Conservation (phyloP, 2,329 filamentous ascomycete genomes). For the Aaosphaeria pasadenensis region DNA sequence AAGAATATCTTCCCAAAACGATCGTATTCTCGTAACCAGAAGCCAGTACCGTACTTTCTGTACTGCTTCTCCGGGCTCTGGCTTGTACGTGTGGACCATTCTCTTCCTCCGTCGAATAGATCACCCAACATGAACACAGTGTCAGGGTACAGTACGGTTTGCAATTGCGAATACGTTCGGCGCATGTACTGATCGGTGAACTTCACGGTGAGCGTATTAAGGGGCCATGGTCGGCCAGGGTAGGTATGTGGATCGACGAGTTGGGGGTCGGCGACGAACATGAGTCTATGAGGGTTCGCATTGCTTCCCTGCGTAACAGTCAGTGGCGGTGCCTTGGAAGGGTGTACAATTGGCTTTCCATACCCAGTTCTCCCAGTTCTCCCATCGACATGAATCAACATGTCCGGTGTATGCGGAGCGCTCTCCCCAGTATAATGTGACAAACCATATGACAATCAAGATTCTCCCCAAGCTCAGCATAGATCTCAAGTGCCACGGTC, state of each 20-base stretch:
- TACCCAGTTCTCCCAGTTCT: conserved; percentile 91
- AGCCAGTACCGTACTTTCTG: conserved; percentile 72
- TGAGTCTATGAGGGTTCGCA: conserved; percentile 77
- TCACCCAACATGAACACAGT: conserved; percentile 90
- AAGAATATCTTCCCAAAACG: conserved; percentile 88
- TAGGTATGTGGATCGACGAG: conserved; percentile 95
- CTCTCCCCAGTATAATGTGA: conserved; percentile 82
- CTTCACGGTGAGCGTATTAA: conserved; percentile 62
- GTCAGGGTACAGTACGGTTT: conserved; percentile 74
- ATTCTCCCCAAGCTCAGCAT: conserved; percentile 38
- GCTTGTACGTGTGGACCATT: conserved; percentile 71
- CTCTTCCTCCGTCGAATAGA: conserved; percentile 90
- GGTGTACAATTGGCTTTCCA: conserved; percentile 13
- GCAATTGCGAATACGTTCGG: conserved; percentile 76
- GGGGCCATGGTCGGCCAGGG: conserved; percentile 72
- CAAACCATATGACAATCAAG: conserved; percentile 70
- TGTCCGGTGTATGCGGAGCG: conserved; percentile 70
- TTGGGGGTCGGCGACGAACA: conserved; percentile 87
- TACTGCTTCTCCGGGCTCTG: conserved; percentile 64
- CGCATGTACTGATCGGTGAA: conserved; percentile 91
- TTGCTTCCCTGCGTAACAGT: conserved; percentile 60
- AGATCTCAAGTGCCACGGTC: conserved; percentile 21
- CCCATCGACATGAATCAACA: conserved; percentile 74
- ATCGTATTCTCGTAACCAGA: conserved; percentile 82
- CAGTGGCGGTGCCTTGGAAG: too few species aligned